Evolutionary conservation across 208 protist genomes (phyloP).

Genomic region (Leishmania guyanensis): DNA sequence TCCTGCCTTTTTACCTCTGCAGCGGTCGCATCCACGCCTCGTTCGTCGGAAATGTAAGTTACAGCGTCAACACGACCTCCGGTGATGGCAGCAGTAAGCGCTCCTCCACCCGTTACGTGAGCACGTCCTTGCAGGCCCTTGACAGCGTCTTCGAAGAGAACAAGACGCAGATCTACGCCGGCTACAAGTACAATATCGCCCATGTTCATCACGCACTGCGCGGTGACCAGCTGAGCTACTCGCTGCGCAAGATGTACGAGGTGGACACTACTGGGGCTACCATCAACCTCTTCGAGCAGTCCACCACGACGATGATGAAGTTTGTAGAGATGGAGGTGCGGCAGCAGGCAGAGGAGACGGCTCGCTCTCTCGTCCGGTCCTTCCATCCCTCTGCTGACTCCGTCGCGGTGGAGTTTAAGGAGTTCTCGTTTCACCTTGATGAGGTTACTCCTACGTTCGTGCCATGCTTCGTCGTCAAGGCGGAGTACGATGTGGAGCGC

Average conservation of each 20-base stretch:
- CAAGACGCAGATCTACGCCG: conserved; percentile 85
- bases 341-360: conserved; percentile 53
- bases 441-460: conserved; percentile 80
- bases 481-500: conserved; percentile 62
- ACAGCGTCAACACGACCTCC: conserved; percentile 33
- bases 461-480: conserved; percentile 86
- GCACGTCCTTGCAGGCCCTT: conserved; percentile 54
- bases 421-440: conserved; percentile 59
- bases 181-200: conserved; percentile 91
- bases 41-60: conserved; percentile 61
- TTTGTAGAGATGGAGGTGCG: conserved; percentile 65
- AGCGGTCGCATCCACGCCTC: conserved; percentile 53
- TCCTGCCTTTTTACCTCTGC: conserved; percentile 89
- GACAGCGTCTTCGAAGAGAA: conserved; percentile 73
- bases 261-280: conserved; percentile 70
- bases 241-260: conserved; percentile 55
- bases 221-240: conserved; percentile 53
- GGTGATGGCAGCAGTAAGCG: conserved; percentile 26
- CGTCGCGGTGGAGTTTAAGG: conserved; percentile 57
- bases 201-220: conserved; percentile 73
- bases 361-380: conserved; percentile 46
- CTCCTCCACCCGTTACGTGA: conserved; percentile 37
- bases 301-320: conserved; percentile 57
- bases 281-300: conserved; percentile 90
- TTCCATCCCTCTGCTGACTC: conserved; percentile 63